phyloP scores from a whole-genome alignment of 371 early-diverging fungal species.

The Rhizomucor miehei region DNA sequence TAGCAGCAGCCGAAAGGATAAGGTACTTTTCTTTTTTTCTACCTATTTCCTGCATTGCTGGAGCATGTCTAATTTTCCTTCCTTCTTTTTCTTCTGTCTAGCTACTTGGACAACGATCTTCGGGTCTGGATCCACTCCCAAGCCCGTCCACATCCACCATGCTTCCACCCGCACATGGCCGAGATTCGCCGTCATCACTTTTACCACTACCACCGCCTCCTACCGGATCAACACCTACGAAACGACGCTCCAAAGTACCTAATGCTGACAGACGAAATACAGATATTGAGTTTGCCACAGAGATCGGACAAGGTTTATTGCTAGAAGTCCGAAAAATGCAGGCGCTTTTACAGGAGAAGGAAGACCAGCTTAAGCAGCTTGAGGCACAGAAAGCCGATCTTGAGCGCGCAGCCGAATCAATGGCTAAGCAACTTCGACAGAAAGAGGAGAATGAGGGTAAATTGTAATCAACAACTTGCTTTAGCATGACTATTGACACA shows the following conservation, averaged over 20 bases:
- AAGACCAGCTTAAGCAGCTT: slow-evolving; percentile 60
- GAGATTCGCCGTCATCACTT: slow-evolving; percentile 31
- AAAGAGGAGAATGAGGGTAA: slow-evolving; percentile 65
- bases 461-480: neutral
- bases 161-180: slow-evolving; percentile 30
- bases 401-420: slow-evolving; percentile 60
- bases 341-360: slow-evolving; percentile 55
- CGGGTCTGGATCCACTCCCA: slow-evolving; percentile 42
- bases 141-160: slow-evolving; percentile 41
- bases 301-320: slow-evolving; percentile 55
- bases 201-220: slow-evolving; percentile 42
- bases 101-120: slow-evolving; percentile 30
- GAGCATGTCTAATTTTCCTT: slow-evolving; percentile 2
- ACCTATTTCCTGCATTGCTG: neutral
- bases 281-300: slow-evolving; percentile 56
- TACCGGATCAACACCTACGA: slow-evolving; percentile 47
- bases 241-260: slow-evolving; percentile 50
- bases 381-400: slow-evolving; percentile 65
- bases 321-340: slow-evolving; percentile 54
- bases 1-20: slow-evolving; percentile 21
- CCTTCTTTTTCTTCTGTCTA: slow-evolving; percentile 2
- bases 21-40: slow-evolving; percentile 4
- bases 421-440: slow-evolving; percentile 59
- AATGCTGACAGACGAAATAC: slow-evolving; percentile 47
- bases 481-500: neutral